Evolutionary conservation across 2,329 filamentous ascomycete genomes (phyloP).

Genomic region (Reticulascus tulasneorum): DNA sequence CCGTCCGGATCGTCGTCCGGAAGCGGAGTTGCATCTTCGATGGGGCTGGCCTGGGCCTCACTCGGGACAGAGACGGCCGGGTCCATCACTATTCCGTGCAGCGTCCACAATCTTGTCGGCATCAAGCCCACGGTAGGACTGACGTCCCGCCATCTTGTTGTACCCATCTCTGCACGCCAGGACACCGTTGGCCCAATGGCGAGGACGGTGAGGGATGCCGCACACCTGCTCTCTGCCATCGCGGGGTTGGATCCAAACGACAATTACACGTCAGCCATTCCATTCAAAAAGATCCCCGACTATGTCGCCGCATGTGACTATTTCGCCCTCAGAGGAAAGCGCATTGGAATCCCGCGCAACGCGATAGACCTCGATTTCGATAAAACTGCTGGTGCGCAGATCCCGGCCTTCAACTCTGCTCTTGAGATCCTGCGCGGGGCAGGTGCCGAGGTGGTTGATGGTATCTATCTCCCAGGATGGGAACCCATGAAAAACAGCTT

Average conservation of each 20-base stretch:
- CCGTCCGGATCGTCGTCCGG: slow-evolving; percentile 60
- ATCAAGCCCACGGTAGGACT: slow-evolving; percentile 67
- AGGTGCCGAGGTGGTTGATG: slow-evolving; percentile 55
- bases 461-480: slow-evolving; percentile 48
- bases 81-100: slow-evolving; percentile 55
- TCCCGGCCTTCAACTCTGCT: slow-evolving; percentile 52
- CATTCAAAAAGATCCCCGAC: slow-evolving; percentile 45
- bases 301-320: slow-evolving; percentile 57
- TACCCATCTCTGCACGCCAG: slow-evolving; percentile 61
- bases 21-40: slow-evolving; percentile 51
- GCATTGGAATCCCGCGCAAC: slow-evolving; percentile 63
- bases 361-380: slow-evolving; percentile 38
- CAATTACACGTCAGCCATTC: slow-evolving; percentile 61
- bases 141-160: slow-evolving; percentile 57
- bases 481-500: slow-evolving; percentile 37
- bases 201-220: slow-evolving; percentile 62
- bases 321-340: slow-evolving; percentile 48
- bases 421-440: slow-evolving; percentile 48
- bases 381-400: slow-evolving; percentile 3
- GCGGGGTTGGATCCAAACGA: slow-evolving; percentile 57
- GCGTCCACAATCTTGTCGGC: slow-evolving; percentile 58
- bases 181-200: slow-evolving; percentile 66
- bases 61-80: slow-evolving; percentile 55
- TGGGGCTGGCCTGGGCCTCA: slow-evolving; percentile 49
- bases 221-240: slow-evolving; percentile 59